Percentiles rank a stretch among this genome's conserved stretches.
Evolutionary conservation across 495 filamentous ascomycete genomes (phyloP).

Genomic region (Filosporella fistucella): DNA sequence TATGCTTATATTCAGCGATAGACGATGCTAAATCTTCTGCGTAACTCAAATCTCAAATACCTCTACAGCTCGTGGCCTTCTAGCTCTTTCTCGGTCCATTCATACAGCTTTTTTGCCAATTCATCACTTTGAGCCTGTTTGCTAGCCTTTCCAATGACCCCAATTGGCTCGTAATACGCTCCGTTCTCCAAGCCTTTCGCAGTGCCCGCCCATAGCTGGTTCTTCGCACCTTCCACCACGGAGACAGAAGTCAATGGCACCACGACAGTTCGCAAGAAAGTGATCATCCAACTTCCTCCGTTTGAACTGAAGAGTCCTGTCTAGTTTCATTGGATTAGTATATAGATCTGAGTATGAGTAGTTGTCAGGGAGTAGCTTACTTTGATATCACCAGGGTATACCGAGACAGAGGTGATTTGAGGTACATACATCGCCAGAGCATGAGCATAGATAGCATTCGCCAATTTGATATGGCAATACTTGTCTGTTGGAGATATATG

Average conservation of each 20-base stretch:
- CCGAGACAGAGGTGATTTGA: conserved; percentile 45
- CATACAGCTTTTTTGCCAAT: conserved; percentile 51
- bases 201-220: conserved; percentile 56
- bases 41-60: too few species aligned
- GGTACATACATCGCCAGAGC: conserved; percentile 59
- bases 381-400: too few species aligned
- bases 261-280: too few species aligned
- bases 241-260: neutral
- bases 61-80: too few species aligned
- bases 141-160: conserved; percentile 28
- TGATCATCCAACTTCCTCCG: too few species aligned
- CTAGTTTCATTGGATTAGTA: too few species aligned
- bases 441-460: conserved; percentile 57
- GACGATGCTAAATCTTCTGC: too few species aligned
- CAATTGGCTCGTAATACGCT: conserved; percentile 50
- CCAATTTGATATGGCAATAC: conserved; percentile 64
- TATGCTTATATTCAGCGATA: too few species aligned
- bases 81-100: conserved; percentile 57
- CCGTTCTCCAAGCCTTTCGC: conserved; percentile 28
- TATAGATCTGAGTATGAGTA: too few species aligned
- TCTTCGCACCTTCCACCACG: conserved; percentile 44
- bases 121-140: conserved; percentile 37
- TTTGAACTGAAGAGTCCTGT: too few species aligned
- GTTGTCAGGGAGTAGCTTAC: too few species aligned
- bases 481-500: conserved; percentile 34